Conservation (phyloP, 352 stramenopile species). For the Phytophthora citricola region DNA sequence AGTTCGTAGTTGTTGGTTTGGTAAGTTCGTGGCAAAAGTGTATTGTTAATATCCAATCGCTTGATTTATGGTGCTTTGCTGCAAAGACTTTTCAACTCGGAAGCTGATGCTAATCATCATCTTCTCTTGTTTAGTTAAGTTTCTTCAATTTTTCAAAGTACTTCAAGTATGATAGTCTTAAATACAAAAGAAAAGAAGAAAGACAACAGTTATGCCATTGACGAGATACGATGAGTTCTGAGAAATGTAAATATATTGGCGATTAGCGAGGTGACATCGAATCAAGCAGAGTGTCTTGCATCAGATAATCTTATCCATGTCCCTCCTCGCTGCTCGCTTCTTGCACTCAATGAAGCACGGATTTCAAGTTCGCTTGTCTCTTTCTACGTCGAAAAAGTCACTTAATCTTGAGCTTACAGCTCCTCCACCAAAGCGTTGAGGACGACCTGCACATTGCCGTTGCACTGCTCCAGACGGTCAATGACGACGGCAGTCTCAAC, state of each 20-base stretch:
- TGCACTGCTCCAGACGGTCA: conserved; percentile 78
- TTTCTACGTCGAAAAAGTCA: conserved; percentile 29
- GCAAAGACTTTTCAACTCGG: background rate
- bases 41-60: conserved; percentile 39
- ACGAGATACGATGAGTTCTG: background rate
- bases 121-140: too few relatives aligned
- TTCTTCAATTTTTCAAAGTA: too few relatives aligned
- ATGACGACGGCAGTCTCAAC: conserved; percentile 55
- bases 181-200: background rate
- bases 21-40: conserved; percentile 26
- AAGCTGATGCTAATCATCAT: too few relatives aligned
- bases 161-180: too few relatives aligned
- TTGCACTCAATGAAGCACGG: conserved; percentile 26
- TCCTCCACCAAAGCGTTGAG: conserved; percentile 86
- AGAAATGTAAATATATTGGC: conserved; percentile 40
- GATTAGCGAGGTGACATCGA: conserved; percentile 4
- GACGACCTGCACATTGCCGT: conserved; percentile 85
- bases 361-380: conserved; percentile 17
- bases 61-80: background rate
- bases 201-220: background rate
- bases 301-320: conserved; percentile 9
- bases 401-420: conserved; percentile 50
- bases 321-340: conserved; percentile 13
- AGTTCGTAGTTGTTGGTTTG: conserved; percentile 26
- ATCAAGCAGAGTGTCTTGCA: conserved; percentile 15